phyloP scores from a whole-genome alignment of 2,329 filamentous ascomycete species.

The Penicillium sp. region DNA sequence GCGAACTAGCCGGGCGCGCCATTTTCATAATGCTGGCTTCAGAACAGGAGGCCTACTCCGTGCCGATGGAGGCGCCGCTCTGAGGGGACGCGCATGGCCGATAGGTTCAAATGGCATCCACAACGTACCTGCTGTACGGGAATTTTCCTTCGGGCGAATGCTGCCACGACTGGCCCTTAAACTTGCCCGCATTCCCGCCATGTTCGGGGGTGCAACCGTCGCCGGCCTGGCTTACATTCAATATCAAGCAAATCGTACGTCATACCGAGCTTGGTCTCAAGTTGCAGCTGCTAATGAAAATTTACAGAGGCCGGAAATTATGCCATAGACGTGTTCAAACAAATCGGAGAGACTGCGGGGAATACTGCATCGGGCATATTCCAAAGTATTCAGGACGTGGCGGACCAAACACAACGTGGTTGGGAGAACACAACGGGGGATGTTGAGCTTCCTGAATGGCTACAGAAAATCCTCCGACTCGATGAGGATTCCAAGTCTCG shows the following conservation, averaged over 20 bases:
- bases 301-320: slow-evolving; percentile 69
- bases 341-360: slow-evolving; percentile 69
- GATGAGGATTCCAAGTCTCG: slow-evolving; percentile 60
- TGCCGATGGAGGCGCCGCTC: slow-evolving; percentile 61
- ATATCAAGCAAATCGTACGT: slow-evolving; percentile 86
- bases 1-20: slow-evolving; percentile 61
- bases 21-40: slow-evolving; percentile 60
- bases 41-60: slow-evolving; percentile 68
- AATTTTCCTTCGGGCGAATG: slow-evolving; percentile 64
- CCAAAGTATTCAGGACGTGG: slow-evolving; percentile 69
- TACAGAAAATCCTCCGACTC: slow-evolving; percentile 67
- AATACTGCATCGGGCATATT: slow-evolving; percentile 68
- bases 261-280: background rate
- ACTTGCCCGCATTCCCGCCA: slow-evolving; percentile 80
- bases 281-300: slow-evolving; percentile 6
- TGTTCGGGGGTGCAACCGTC: slow-evolving; percentile 85
- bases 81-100: slow-evolving; percentile 69
- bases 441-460: slow-evolving; percentile 71
- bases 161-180: slow-evolving; percentile 89
- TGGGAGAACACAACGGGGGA: slow-evolving; percentile 83
- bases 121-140: slow-evolving; percentile 62
- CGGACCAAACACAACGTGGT: slow-evolving; percentile 73
- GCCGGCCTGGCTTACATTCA: slow-evolving; percentile 89
- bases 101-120: slow-evolving; percentile 75
- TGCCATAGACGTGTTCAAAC: slow-evolving; percentile 71